Conservation (phyloP, 139 green algal species). For the Closterium sp. region DNA sequence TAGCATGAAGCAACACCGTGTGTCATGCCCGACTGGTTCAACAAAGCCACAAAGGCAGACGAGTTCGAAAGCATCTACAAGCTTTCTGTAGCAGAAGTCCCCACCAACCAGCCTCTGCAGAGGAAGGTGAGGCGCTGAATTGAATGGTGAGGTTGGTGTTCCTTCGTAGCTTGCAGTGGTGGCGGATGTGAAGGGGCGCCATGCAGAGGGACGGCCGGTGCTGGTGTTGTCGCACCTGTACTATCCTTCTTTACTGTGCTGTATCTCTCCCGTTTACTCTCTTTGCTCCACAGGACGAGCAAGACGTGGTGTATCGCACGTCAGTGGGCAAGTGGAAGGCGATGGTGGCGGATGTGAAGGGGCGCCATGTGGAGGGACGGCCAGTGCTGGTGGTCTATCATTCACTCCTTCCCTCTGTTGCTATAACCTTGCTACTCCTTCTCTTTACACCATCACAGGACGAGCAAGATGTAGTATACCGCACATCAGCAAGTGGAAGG, state of each 20-base stretch:
- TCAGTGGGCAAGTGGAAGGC: slow-evolving; percentile 83
- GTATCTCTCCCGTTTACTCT: not conserved
- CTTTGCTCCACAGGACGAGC: slow-evolving; percentile 66
- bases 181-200: too few relatives aligned
- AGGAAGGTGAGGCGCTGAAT: too few relatives aligned
- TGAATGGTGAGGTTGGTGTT: too few relatives aligned
- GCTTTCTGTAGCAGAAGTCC: too few relatives aligned
- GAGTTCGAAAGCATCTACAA: too few relatives aligned
- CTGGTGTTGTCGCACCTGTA: too few relatives aligned
- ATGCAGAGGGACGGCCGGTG: too few relatives aligned
- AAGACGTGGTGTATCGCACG: slow-evolving; percentile 89
- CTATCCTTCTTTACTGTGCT: not conserved
- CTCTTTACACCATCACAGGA: slow-evolving; percentile 55
- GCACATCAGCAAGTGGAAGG: slow-evolving; percentile 81
- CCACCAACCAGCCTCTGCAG: too few relatives aligned
- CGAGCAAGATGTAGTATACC: slow-evolving; percentile 94
- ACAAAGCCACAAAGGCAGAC: too few relatives aligned
- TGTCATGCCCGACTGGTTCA: too few relatives aligned
- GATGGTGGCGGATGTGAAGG: slow-evolving; percentile 62
- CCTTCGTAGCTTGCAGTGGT: too few relatives aligned
- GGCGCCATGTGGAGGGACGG: slow-evolving; percentile 85
- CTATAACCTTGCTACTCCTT: not conserved
- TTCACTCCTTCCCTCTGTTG: not conserved
- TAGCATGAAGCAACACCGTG: too few relatives aligned
- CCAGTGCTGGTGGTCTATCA: slow-evolving; percentile 78